Evolutionary conservation across 2,329 filamentous ascomycete genomes (phyloP), one percentile per base, ranked within the genome.

Genomic region (Aspergillus alliaceus): DNA sequence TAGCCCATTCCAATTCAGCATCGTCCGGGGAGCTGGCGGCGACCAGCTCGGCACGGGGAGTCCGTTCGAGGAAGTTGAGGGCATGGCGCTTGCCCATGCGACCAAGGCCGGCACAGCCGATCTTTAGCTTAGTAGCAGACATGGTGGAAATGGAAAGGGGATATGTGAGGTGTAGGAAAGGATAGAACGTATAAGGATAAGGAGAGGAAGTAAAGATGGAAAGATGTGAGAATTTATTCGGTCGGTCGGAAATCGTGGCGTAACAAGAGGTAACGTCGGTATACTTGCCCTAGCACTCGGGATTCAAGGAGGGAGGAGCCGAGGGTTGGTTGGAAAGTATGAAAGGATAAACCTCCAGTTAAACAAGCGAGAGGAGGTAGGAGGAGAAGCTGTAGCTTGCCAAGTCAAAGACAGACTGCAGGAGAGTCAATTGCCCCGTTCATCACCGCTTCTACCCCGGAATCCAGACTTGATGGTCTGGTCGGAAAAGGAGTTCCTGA

Each of bases 11-110:
- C 20, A 79, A 67, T 61, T 82, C 80, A 3, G 66, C 69, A 14
- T 73, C 66, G 22, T 80, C 79, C 1, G 79, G 79, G 1, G 78
- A 78, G 58, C 75, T 80, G 15, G 74, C 80, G 29, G 80, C 80
- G 25, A 83, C 77, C 27, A 84, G 69, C 47, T 82, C 69, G 18
- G 80, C 79, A 51, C 78, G 77, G 15, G 80, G 79, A 15, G 76
- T 78, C 49, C 75, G 72, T 62, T 79, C 68, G 32, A 81, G 68
- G 60, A 81, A 78, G 64, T 81, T 81, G 15, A 77, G 65, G 14
- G 79, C 81, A 67, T 83, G 80, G 20, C 79, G 76, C 57, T 78
- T 77, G 56, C 75, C 80, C 77, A 82, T 82, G 56, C 79, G 79
- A 55, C 80, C 80, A 32, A 82, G 77, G 47, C 80, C 80, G 40